Percentiles rank a stretch among this genome's conserved stretches.
phyloP scores from a whole-genome alignment of 345 rosid genomes.

The Adansonia digitata region DNA sequence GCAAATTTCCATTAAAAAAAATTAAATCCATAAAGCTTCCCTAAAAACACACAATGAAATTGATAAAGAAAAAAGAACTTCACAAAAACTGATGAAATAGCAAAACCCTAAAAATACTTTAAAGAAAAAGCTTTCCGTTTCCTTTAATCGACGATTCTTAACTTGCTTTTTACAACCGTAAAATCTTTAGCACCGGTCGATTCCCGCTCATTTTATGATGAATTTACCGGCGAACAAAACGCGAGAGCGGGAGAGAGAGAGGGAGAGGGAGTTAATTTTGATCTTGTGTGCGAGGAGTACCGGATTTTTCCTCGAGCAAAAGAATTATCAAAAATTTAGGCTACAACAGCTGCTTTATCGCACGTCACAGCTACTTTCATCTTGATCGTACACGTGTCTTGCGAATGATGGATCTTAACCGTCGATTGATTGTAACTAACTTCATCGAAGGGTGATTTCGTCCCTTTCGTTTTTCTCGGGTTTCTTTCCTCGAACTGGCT shows the following conservation, averaged over 20 bases:
- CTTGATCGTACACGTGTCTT: conserved; percentile 32
- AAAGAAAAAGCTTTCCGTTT: background rate
- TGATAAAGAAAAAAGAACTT: background rate
- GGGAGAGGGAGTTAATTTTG: background rate
- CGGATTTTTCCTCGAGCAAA: conserved; percentile 1
- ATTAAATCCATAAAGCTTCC: no score
- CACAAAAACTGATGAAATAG: background rate
- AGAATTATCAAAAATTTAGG: conserved; percentile 10
- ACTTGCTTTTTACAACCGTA: background rate
- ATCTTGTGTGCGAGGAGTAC: background rate
- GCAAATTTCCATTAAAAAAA: background rate
- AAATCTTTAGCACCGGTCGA: background rate
- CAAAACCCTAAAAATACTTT: background rate
- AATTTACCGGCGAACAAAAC: background rate
- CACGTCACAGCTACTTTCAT: conserved; percentile 23
- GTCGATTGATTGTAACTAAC: conserved; percentile 7
- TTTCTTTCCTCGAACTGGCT: background rate
- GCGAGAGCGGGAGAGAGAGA: background rate
- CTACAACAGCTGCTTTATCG: conserved; percentile 26
- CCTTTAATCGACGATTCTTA: background rate
- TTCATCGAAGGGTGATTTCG: background rate
- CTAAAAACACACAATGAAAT: background rate
- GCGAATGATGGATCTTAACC: conserved; percentile 19
- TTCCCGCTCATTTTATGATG: background rate
- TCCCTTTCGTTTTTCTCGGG: background rate